Evolutionary conservation across 192 early-diverging fungal species (phyloP), one percentile per base, ranked within the genome.

Genomic region (Haplosporangium gracile): DNA sequence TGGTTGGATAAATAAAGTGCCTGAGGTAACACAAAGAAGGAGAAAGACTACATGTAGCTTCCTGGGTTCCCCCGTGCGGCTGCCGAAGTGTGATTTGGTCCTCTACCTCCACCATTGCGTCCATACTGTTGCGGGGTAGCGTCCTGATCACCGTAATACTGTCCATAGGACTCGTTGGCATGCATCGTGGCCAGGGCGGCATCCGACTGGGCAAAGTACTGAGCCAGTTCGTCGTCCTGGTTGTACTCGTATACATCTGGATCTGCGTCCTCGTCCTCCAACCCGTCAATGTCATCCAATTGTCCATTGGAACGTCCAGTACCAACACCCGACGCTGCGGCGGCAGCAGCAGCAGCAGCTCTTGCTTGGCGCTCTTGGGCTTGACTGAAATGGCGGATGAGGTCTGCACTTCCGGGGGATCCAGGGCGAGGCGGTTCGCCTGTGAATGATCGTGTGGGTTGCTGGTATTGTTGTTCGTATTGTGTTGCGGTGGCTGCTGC

Each of bases 381-480:
- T 73, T 81, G 84, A 42, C 84, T 86, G 79, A 86, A 86, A 70
- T 85, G 83, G 7, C 75, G 84, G 68, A 86, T 86, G 29, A 86
- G 75, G 40, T 86, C 79, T 70, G 84, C 70, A 36, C 71, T 86
- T 47, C 78, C 84, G 13, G 79, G 75, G 4, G 84, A 81, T 4
- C 68, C 75, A 13, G 79, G 79, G 42, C 84, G 60, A 22, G 75
- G 75, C 10, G 70, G 71, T 53, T 80, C 84, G 53, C 75, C 65
- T 13, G 63, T 42, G 11, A 47, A 76, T 18, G 78, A 18, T 45
- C 47, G 47, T 32, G 29, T 22, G 2, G 43, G 76, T 10, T 53
- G 18, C 13, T 11, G 51, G 43, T 29, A 36, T 22, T 83, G 76
- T 24, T 80, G 79, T 47, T 81, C 75, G 47, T 74, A 65, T 20